Base-by-base conservation (phyloP, 2,329 filamentous ascomycete genomes). In the Penicillium sp. region DNA sequence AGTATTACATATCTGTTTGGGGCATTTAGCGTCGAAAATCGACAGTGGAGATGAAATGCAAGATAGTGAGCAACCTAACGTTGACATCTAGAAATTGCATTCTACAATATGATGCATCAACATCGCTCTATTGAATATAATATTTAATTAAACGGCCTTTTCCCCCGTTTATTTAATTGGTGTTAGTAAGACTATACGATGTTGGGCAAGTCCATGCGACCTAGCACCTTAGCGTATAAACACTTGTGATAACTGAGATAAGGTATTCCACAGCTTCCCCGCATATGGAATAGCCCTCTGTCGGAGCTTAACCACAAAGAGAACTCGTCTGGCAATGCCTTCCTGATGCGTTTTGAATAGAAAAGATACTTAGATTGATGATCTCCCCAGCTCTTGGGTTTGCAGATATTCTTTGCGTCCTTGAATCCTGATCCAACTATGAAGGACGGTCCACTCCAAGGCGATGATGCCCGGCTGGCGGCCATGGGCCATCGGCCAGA, bases 401-500 rank as follows among this genome's bases (percentile, higher is more conserved):
- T 15, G 23, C 9, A 31, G 16, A 48, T 16, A 50, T 45, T 47
- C 33, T 21, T 15, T 21, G 19, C 19, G 19, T 39, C 29, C 9
- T 41, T 8, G 15, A 50, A 31, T 44, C 29, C 8, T 21, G 8
- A 33, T 34, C 4, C 15, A 39, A 44, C 27, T 40, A 64, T 65
- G 60, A 65, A 66, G 55, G 54, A 57, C 49, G 55, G 16, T 15
- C 50, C 51, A 9, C 46, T 65, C 23, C 59, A 66, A 44, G 62
- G 57, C 51, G 63, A 67, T 51, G 63, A 67, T 52, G 63, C 65
- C 13, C 58, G 60, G 55, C 40, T 67, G 43, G 65, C 60, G 11
- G 60, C 65, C 7, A 56, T 86, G 61, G 84, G 84, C 53, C 79
- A 84, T 67, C 79, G 80, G 69, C 78, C 81, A 45, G 82, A 85